phyloP scores from a whole-genome alignment of 345 rosid genomes.

The Ceriops zippeliana region DNA sequence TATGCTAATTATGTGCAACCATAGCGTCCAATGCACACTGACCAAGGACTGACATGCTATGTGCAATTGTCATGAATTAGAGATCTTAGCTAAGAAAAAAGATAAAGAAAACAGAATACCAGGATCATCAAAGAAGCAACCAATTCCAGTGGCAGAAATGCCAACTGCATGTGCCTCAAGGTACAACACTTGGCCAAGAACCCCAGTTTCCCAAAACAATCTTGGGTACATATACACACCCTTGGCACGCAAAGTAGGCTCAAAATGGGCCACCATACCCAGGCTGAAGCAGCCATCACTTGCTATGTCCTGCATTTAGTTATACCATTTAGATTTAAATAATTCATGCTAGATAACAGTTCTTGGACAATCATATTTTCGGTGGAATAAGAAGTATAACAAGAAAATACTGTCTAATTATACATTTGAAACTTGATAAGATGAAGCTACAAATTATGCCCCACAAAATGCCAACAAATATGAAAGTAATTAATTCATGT shows the following conservation, averaged over 20 bases:
- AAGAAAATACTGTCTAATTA: slow-evolving; percentile 10
- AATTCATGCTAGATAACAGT: not conserved
- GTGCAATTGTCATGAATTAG: not conserved
- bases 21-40: no score
- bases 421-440: not conserved
- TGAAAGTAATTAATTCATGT: not conserved
- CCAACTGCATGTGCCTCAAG: slow-evolving; percentile 91
- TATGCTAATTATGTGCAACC: no score
- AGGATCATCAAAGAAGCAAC: slow-evolving; percentile 92
- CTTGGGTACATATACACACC: slow-evolving; percentile 87
- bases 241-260: slow-evolving; percentile 47
- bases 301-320: slow-evolving; percentile 66
- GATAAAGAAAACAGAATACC: slow-evolving; percentile 30
- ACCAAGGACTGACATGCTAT: no score
- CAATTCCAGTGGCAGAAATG: slow-evolving; percentile 87
- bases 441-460: not conserved
- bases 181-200: slow-evolving; percentile 81
- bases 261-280: slow-evolving; percentile 81
- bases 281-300: slow-evolving; percentile 93
- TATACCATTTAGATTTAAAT: slow-evolving; percentile 1
- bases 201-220: slow-evolving; percentile 89
- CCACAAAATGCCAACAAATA: not conserved
- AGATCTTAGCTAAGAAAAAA: not conserved
- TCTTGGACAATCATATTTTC: not conserved
- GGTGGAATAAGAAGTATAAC: not conserved